Conservation (phyloP, 116 monocot species). For the Papilionanthe hybrid region DNA sequence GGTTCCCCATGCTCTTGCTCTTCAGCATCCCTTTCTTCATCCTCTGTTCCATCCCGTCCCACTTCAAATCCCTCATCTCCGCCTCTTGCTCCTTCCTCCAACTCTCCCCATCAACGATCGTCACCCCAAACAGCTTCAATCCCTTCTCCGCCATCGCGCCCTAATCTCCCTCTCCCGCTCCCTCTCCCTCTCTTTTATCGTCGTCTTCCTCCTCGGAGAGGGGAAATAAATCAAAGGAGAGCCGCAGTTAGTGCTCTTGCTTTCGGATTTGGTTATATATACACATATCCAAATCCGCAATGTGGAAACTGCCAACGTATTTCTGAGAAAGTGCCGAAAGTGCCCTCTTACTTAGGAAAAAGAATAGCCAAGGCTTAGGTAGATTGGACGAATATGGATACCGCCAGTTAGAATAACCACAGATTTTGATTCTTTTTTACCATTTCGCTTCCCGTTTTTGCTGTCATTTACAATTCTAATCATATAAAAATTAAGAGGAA, state of each 20-base stretch:
- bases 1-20: conserved; percentile 8
- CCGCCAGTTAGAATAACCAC: not conserved
- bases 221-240: conserved; percentile 6
- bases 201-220: not conserved
- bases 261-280: conserved; percentile 8
- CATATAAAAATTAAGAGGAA: too few species aligned
- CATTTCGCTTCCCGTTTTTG: too few species aligned
- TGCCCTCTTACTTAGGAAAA: not conserved
- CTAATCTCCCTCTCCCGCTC: not conserved
- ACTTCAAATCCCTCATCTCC: not conserved
- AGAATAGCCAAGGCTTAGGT: not conserved
- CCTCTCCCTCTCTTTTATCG: not conserved
- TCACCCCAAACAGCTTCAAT: conserved; percentile 9
- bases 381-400: not conserved
- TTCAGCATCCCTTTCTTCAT: conserved; percentile 5
- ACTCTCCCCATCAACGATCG: not conserved
- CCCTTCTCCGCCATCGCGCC: conserved; percentile 8
- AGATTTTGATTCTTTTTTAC: not conserved
- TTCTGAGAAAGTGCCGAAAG: not conserved
- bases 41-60: not conserved
- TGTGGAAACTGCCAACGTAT: not conserved
- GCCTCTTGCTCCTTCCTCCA: not conserved
- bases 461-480: too few species aligned
- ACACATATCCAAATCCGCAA: conserved; percentile 7
- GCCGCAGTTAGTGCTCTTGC: conserved; percentile 10